Percentiles rank a stretch among this genome's conserved stretches.
Conservation (phyloP, 2,329 filamentous ascomycete genomes). For the Penicillium brasilianum region DNA sequence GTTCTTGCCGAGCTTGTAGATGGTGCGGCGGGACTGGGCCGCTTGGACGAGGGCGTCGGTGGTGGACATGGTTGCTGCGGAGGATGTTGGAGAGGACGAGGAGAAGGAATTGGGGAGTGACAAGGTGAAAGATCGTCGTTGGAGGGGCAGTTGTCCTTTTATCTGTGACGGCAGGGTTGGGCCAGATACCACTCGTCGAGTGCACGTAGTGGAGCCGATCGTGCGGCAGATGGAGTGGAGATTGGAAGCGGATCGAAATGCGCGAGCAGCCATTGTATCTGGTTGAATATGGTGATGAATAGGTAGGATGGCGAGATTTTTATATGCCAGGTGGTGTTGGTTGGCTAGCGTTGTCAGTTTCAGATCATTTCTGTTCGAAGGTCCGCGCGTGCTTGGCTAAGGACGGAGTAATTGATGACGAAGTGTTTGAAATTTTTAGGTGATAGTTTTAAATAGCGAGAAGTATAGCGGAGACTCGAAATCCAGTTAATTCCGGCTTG, state of each 20-base stretch:
- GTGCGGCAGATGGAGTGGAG: conserved; percentile 19
- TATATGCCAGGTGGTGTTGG: background rate
- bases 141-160: conserved; percentile 35
- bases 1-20: conserved; percentile 43
- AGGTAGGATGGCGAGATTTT: background rate
- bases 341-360: background rate
- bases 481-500: background rate
- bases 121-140: conserved; percentile 24
- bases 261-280: conserved; percentile 19
- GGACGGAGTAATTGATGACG: background rate
- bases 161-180: conserved; percentile 8
- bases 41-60: conserved; percentile 37
- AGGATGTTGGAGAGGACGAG: background rate
- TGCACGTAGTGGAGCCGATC: conserved; percentile 17
- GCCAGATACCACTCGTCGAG: conserved; percentile 1
- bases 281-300: background rate
- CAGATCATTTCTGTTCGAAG: too few relatives aligned
- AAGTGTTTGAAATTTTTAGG: background rate
- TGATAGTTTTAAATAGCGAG: background rate
- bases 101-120: background rate
- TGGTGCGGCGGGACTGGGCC: conserved; percentile 42
- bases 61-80: conserved; percentile 21
- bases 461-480: background rate
- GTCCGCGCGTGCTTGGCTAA: background rate
- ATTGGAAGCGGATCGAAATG: conserved; percentile 23